Evolutionary conservation across 2,329 filamentous ascomycete genomes (phyloP).

Genomic region (Pseudocercospora crystallina): DNA sequence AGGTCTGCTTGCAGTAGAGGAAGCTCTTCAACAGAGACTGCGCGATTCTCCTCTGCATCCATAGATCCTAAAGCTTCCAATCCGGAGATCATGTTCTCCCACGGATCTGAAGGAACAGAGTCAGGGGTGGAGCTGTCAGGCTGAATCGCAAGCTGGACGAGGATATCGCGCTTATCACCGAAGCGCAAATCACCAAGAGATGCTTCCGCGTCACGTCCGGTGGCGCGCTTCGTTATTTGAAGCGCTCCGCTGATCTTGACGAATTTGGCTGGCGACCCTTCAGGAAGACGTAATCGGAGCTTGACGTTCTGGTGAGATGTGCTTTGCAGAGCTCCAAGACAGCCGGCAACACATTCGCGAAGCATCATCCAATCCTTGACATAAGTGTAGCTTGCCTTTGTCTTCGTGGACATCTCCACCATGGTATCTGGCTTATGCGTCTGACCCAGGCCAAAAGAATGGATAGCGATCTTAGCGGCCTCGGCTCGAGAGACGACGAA

Average conservation of each 20-base stretch:
- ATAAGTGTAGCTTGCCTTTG: slow-evolving; percentile 95
- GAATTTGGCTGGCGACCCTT: slow-evolving; percentile 96
- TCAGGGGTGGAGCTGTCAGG: slow-evolving; percentile 83
- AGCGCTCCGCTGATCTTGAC: slow-evolving; percentile 97
- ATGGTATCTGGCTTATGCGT: slow-evolving; percentile 98
- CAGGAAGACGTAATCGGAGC: slow-evolving; percentile 86
- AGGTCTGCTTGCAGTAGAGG: slow-evolving; percentile 94
- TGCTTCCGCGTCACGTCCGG: slow-evolving; percentile 90
- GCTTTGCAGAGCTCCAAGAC: slow-evolving; percentile 85
- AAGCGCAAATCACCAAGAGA: slow-evolving; percentile 89
- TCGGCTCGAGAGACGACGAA: slow-evolving; percentile 96
- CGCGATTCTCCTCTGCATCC: slow-evolving; percentile 81
- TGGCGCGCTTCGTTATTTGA: slow-evolving; percentile 93
- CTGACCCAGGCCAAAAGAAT: slow-evolving; percentile 93
- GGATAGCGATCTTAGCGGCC: slow-evolving; percentile 95
- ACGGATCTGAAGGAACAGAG: slow-evolving; percentile 84
- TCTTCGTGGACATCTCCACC: slow-evolving; percentile 93
- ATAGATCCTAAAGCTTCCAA: slow-evolving; percentile 85
- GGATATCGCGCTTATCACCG: slow-evolving; percentile 89
- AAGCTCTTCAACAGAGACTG: slow-evolving; percentile 86
- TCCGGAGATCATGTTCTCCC: slow-evolving; percentile 96
- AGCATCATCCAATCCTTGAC: slow-evolving; percentile 99
- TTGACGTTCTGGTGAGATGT: slow-evolving; percentile 98
- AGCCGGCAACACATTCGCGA: slow-evolving; percentile 90
- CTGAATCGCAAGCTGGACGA: slow-evolving; percentile 89